Conservation (phyloP, 805 yeast genomes). For the Candida ortonii region DNA sequence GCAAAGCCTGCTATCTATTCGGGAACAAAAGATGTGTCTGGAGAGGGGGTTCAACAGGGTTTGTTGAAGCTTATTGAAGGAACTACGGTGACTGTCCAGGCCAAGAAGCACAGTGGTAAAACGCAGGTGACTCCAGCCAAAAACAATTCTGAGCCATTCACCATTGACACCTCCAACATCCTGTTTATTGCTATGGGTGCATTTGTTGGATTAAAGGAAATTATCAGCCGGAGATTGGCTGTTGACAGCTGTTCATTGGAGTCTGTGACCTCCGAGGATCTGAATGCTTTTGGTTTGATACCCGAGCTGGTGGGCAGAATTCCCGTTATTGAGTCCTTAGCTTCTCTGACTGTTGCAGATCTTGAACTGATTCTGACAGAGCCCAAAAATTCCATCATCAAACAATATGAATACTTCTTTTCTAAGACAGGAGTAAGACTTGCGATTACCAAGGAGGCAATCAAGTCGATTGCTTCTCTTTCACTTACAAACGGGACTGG, state of each 20-base stretch:
- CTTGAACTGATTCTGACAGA: constrained; percentile 49
- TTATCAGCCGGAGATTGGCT: constrained; percentile 40
- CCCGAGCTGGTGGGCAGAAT: constrained; percentile 62
- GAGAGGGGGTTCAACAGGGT: constrained; percentile 66
- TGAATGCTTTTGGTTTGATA: constrained; percentile 51
- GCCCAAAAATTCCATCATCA: constrained; percentile 53
- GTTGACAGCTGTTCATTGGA: constrained; percentile 29
- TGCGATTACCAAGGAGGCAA: constrained; percentile 47
- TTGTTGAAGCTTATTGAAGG: constrained; percentile 57
- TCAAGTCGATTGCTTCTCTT: constrained; percentile 44
- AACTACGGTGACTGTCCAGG: constrained; percentile 45
- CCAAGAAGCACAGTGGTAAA: constrained; percentile 21
- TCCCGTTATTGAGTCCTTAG: constrained; percentile 50
- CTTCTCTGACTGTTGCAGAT: constrained; percentile 44
- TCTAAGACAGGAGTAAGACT: constrained; percentile 50
- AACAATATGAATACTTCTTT: constrained; percentile 54
- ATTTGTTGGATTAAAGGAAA: constrained; percentile 54
- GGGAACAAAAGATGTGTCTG: constrained; percentile 57
- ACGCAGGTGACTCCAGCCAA: constrained; percentile 12
- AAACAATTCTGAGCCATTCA: constrained; percentile 36
- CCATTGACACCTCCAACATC: constrained; percentile 54
- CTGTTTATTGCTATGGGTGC: constrained; percentile 61
- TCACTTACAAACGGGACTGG: constrained; percentile 57
- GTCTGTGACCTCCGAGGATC: constrained; percentile 47
- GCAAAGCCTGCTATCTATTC: constrained; percentile 46